phyloP scores from a whole-genome alignment of 116 monocot genomes.

The Thalassia testudinum region DNA sequence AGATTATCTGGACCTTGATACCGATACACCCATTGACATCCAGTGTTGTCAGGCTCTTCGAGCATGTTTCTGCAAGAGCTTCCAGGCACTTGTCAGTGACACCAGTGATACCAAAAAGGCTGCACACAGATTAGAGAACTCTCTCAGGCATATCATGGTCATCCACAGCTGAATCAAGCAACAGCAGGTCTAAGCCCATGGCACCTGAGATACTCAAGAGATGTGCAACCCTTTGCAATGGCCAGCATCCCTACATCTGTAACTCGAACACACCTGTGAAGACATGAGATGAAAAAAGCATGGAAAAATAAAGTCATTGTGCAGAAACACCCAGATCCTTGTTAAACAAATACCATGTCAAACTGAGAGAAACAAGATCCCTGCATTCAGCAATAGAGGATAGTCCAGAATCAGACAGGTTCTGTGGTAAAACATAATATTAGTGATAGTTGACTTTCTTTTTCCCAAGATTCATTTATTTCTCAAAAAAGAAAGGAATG shows the following conservation, averaged over 20 bases:
- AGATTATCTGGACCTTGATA: conserved; percentile 46
- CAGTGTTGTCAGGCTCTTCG: conserved; percentile 55
- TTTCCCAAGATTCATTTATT: too few relatives aligned
- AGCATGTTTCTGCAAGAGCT: conserved; percentile 51
- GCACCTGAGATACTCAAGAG: conserved; percentile 81
- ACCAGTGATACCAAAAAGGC: conserved; percentile 89
- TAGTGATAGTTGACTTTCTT: too few relatives aligned
- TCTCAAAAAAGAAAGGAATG: too few relatives aligned
- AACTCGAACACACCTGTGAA: conserved; percentile 67
- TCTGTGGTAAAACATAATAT: conserved; percentile 17
- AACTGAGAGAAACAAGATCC: conserved; percentile 54
- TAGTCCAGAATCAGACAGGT: conserved; percentile 70
- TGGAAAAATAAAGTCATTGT: too few relatives aligned
- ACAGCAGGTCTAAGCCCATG: neutral
- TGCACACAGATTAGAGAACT: conserved; percentile 10
- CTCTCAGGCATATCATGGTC: neutral
- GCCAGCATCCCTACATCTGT: conserved; percentile 58
- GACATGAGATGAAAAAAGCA: neutral
- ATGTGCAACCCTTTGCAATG: conserved; percentile 56
- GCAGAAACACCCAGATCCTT: too few relatives aligned
- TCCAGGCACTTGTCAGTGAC: conserved; percentile 71
- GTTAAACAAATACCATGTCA: conserved; percentile 43
- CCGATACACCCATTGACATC: conserved; percentile 93
- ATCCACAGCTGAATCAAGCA: neutral
- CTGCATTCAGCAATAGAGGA: conserved; percentile 54